Evolutionary conservation across 306 rosid genomes (phyloP).

Genomic region (Sechiopsis laciniata): DNA sequence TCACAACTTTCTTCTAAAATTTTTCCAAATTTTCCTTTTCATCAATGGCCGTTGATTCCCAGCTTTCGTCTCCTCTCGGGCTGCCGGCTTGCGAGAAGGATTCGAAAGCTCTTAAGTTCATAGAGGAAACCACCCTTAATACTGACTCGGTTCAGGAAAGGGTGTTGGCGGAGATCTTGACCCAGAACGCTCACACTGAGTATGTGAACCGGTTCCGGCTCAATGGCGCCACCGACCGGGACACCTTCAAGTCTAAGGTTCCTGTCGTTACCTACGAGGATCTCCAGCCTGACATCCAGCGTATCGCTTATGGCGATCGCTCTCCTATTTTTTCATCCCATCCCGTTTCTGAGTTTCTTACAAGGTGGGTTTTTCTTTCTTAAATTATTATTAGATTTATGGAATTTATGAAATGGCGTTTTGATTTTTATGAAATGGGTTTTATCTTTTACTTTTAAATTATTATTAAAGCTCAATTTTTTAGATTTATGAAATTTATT

Average conservation of each 20-base stretch:
- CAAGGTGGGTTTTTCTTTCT: conserved; percentile 40
- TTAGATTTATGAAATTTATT: too few relatives aligned
- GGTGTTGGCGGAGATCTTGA: conserved; percentile 50
- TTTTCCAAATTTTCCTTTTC: neutral
- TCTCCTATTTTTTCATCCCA: conserved; percentile 58
- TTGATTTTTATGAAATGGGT: neutral
- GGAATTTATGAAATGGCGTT: too few relatives aligned
- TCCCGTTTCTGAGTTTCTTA: conserved; percentile 85
- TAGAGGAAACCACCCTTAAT: conserved; percentile 60
- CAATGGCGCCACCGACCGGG: conserved; percentile 59
- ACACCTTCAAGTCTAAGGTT: conserved; percentile 59
- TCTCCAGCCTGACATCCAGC: conserved; percentile 65
- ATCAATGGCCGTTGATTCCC: conserved; percentile 50
- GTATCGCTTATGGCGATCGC: conserved; percentile 81
- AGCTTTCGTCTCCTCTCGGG: conserved; percentile 25
- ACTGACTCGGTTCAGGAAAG: conserved; percentile 42
- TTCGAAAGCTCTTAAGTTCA: conserved; percentile 51
- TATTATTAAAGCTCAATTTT: too few relatives aligned
- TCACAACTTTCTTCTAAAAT: neutral
- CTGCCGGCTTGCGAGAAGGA: conserved; percentile 40
- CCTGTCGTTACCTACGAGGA: conserved; percentile 73
- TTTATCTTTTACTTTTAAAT: too few relatives aligned
- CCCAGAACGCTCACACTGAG: conserved; percentile 58
- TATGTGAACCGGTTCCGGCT: conserved; percentile 52
- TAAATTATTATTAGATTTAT: too few relatives aligned